Evolutionary conservation across 345 rosid genomes (phyloP).

Genomic region (Populus pruinosa): DNA sequence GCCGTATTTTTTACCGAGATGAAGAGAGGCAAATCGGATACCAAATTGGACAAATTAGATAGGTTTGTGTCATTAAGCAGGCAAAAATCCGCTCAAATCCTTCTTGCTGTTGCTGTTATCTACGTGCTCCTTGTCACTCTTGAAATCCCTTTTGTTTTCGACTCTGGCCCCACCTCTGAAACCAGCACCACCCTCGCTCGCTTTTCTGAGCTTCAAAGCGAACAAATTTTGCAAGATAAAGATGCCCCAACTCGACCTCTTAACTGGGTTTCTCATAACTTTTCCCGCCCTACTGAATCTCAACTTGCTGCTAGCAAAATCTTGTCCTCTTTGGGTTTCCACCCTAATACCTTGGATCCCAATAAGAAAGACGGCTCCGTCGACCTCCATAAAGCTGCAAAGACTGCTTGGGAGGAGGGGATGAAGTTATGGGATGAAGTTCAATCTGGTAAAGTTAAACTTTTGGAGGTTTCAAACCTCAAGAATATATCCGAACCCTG

Average conservation of each 20-base stretch:
- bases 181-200: constrained; percentile 33
- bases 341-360: constrained; percentile 49
- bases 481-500: constrained; percentile 50
- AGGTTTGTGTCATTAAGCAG: constrained; percentile 42
- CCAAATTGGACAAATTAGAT: constrained; percentile 44
- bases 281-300: constrained; percentile 28
- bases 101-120: constrained; percentile 49
- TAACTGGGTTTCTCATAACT: constrained; percentile 38
- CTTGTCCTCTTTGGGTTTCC: constrained; percentile 58
- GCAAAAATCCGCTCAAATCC: constrained; percentile 66
- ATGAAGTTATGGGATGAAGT: constrained; percentile 66
- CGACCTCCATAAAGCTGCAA: constrained; percentile 74
- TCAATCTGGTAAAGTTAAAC: constrained; percentile 39
- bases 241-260: constrained; percentile 59
- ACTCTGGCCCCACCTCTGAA: constrained; percentile 47
- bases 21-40: constrained; percentile 54
- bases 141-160: constrained; percentile 77
- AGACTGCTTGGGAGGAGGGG: constrained; percentile 71
- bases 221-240: constrained; percentile 36
- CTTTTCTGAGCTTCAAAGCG: constrained; percentile 46
- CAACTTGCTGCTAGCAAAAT: constrained; percentile 18
- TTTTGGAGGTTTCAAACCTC: constrained; percentile 1
- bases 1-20: constrained; percentile 17
- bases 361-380: constrained; percentile 53
- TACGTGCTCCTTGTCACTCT: constrained; percentile 60